Base-by-base conservation (phyloP, 192 early-diverging fungal genomes). In the Gaertneriomyces semiglobifer region DNA sequence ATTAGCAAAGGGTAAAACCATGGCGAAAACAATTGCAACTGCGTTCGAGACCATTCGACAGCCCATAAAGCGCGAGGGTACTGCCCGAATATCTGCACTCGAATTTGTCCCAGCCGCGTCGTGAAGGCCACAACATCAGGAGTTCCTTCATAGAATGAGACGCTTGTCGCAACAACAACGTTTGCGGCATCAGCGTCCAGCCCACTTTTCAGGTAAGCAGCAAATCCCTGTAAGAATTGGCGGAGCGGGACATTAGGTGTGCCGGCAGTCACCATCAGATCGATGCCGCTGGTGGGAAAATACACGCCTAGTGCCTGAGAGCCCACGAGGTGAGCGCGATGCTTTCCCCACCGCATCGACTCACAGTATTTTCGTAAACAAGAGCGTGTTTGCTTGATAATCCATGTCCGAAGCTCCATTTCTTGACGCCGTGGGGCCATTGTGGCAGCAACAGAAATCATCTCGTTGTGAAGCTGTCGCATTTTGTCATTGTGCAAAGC, bases 261-360 rank as follows among this genome's bases (percentile, higher is more conserved):
- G 0, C 25, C 25, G 25, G 25, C 25, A 33, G 25, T 33, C n/a
- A 52, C 20, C 50, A 52, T 52, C 0, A 52, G n/a, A 52, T 52
- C 50, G 50, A 52, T n/a, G 50, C 50, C 50, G 50, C 50, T 52
- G 3, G 50, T 52, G n/a, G 50, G 50, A 52, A 52, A 20, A 20
- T 20, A 52, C 20, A n/a, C 50, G n/a, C 50, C 50, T n/a, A 18
- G 20, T n/a, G n/a, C n/a, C n/a, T n/a, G 20, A 20, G 50, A 52
- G 5, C 50, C 50, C n/a, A 52, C 20, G 4, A 52, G 4, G 20
- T 52, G 50, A n/a, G 50, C 50, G n/a, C 20, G n/a, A n/a, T n/a
- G n/a, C n/a, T n/a, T 20, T n/a, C 50, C 50, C n/a, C 3, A 6
- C 20, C 50, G n/a, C 50, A 52, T 18, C 50, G 50, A n/a, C 6